phyloP scores from a whole-genome alignment of 805 yeast genomes.

The Myxozyma geophila region DNA sequence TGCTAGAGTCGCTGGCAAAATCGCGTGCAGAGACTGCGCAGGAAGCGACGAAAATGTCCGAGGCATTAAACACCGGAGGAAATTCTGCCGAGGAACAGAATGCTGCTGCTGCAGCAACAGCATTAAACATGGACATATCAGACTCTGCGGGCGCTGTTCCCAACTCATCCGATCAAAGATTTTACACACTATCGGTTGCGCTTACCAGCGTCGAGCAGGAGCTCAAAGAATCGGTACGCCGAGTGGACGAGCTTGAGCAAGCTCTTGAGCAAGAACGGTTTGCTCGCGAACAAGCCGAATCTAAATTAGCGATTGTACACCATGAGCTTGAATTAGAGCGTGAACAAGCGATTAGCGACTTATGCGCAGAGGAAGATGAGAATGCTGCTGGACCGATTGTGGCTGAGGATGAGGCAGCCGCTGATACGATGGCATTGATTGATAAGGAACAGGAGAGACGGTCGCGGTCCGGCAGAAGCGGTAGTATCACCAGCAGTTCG shows the following conservation, averaged over 20 bases:
- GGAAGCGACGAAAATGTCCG: conserved; percentile 2
- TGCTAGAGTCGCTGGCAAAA: conserved; percentile 26
- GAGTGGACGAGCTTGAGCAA: conserved; percentile 16
- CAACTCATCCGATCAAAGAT: conserved; percentile 11
- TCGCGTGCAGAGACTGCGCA: conserved; percentile 12
- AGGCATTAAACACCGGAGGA: neutral
- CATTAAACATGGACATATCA: neutral
- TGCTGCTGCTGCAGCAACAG: neutral
- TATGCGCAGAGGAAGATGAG: conserved; percentile 22
- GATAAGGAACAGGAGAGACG: conserved; percentile 25
- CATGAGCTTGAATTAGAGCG: conserved; percentile 35
- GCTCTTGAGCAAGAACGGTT: conserved; percentile 17
- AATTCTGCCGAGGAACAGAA: neutral
- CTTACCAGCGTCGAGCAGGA: conserved; percentile 13
- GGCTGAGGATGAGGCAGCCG: conserved; percentile 22
- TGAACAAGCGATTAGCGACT: conserved; percentile 28
- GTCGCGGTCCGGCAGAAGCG: conserved; percentile 7
- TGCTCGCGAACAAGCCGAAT: conserved; percentile 26
- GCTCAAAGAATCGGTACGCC: conserved; percentile 6
- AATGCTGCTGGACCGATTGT: conserved; percentile 12
- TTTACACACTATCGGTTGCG: conserved; percentile 19
- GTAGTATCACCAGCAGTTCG: conserved; percentile 13
- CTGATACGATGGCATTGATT: conserved; percentile 32
- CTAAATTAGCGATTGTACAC: conserved; percentile 18
- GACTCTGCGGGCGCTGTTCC: no score